Percentiles rank a stretch among this genome's conserved stretches.
phyloP scores from a whole-genome alignment of 495 filamentous ascomycete genomes.

The Xylaria castorea region DNA sequence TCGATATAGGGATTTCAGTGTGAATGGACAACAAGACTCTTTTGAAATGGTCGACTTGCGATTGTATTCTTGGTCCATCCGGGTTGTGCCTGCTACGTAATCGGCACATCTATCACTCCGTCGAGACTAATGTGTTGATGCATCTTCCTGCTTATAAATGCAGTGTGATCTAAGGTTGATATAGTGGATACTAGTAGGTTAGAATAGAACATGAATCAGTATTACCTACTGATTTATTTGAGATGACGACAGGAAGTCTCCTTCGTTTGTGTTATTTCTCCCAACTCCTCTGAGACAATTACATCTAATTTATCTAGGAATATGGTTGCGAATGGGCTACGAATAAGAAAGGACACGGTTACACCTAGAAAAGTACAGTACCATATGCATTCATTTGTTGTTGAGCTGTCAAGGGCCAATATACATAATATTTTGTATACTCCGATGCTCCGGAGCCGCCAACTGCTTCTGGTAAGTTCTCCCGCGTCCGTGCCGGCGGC shows the following conservation, averaged over 20 bases:
- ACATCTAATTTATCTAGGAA: neutral
- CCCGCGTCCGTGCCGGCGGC: neutral
- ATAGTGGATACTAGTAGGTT: neutral
- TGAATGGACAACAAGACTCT: neutral
- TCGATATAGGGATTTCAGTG: neutral
- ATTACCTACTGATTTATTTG: neutral
- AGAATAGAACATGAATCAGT: neutral
- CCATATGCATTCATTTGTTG: neutral
- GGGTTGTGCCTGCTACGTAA: neutral
- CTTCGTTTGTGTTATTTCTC: neutral
- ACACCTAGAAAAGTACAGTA: neutral
- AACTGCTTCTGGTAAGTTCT: slow-evolving; percentile 15
- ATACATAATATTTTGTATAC: neutral
- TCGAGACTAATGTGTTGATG: neutral
- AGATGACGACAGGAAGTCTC: neutral
- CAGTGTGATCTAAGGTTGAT: neutral
- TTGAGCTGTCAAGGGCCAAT: neutral
- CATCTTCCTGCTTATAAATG: slow-evolving; percentile 21
- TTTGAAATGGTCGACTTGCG: neutral
- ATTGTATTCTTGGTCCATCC: neutral
- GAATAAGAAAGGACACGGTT: neutral
- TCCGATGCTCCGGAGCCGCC: slow-evolving; percentile 15
- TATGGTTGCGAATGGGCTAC: neutral
- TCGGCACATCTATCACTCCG: slow-evolving; percentile 1
- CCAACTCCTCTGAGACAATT: neutral